Evolutionary conservation across 495 filamentous ascomycete species (phyloP).

Genomic region (Aspergillus cristatus): DNA sequence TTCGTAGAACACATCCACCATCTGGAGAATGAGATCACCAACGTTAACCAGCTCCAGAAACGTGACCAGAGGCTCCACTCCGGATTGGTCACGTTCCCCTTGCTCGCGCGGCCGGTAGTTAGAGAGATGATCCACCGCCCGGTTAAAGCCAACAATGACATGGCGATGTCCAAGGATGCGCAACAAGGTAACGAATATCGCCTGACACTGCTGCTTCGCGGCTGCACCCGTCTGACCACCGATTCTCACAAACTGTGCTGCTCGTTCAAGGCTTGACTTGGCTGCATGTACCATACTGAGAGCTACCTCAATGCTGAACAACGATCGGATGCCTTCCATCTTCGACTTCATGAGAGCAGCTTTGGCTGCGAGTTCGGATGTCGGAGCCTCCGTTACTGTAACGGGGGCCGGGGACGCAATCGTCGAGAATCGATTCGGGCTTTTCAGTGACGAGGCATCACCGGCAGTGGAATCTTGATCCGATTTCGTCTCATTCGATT

Average conservation of each 20-base stretch:
- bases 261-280: conserved; percentile 82
- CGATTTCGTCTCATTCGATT: conserved; percentile 29
- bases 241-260: conserved; percentile 68
- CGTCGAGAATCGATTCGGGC: conserved; percentile 44
- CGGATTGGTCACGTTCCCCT: conserved; percentile 55
- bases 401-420: conserved; percentile 36
- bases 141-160: conserved; percentile 83
- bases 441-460: conserved; percentile 31
- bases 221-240: conserved; percentile 72
- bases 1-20: conserved; percentile 98
- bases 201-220: conserved; percentile 82
- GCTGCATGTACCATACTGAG: conserved; percentile 79
- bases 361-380: conserved; percentile 88
- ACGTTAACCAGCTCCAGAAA: conserved; percentile 98
- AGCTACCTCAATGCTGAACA: conserved; percentile 96
- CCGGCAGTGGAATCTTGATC: conserved; percentile 24
- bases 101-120: conserved; percentile 87
- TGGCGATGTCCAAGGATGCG: conserved; percentile 79
- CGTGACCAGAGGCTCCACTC: conserved; percentile 85
- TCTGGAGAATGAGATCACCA: conserved; percentile 95
- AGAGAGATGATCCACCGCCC: conserved; percentile 82
- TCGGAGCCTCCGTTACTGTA: conserved; percentile 59
- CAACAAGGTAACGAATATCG: conserved; percentile 77
- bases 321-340: conserved; percentile 81
- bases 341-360: conserved; percentile 92